These are phyloP conservation scores for Sporobolus alterniflorus DNA, from an alignment of 202 grass and related monocot species.

Conservation along the genomic window DNA sequence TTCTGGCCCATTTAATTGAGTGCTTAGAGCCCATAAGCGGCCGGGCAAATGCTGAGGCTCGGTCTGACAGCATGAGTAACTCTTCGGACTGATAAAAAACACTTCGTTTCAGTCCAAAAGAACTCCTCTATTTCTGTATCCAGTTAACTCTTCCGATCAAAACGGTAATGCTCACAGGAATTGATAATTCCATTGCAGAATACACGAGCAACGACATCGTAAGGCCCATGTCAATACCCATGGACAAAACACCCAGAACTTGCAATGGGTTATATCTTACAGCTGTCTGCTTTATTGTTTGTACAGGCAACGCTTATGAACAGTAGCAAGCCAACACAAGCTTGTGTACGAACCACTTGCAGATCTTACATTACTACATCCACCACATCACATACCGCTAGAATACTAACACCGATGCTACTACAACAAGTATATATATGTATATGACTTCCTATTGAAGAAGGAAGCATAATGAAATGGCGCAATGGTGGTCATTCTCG, in stretches of 20 bases:
- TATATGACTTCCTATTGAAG: neutral
- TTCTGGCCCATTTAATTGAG: neutral
- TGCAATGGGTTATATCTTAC: neutral
- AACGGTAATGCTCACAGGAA: neutral
- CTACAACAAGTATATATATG: neutral
- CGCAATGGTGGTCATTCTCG: neutral
- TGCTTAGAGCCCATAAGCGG: neutral
- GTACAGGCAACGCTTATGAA: neutral
- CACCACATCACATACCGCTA: neutral
- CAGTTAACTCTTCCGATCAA: too few species aligned
- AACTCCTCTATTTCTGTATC: neutral
- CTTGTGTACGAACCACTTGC: neutral
- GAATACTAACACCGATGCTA: neutral
- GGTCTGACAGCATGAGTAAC: neutral
- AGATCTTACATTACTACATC: too few species aligned
- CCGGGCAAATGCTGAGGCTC: neutral
- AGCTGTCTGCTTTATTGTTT: constrained; percentile 16
- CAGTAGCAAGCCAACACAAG: neutral
- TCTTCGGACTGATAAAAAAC: neutral
- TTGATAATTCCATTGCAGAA: neutral
- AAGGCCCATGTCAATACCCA: neutral
- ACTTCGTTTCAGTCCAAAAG: neutral
- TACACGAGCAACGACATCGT: too few species aligned
- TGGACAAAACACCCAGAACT: neutral
- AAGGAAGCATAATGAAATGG: neutral